These are phyloP conservation scores for Russula abietina DNA, from an alignment of 768 basidiomycete species.

Conservation along the genomic window DNA sequence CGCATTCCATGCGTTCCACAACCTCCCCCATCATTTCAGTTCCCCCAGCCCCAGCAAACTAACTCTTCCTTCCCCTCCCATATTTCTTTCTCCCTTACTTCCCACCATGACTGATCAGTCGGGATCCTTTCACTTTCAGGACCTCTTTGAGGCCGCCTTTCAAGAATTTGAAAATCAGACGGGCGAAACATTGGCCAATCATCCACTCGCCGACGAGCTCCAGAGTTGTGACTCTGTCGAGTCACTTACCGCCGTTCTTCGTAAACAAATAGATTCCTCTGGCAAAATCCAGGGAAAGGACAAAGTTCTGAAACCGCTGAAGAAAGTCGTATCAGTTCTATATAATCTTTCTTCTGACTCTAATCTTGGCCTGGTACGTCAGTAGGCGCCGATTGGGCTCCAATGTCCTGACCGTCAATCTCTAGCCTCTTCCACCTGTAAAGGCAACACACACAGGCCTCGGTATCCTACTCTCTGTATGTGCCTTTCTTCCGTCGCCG, in stretches of 20 bases:
- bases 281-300: not conserved
- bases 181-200: not conserved
- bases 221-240: not conserved
- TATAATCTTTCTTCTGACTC: not conserved
- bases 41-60: no score
- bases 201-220: not conserved
- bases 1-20: no score
- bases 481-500: not conserved
- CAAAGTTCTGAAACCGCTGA: not conserved
- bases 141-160: not conserved
- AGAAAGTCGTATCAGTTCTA: not conserved
- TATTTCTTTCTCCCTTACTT: not conserved
- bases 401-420: not conserved
- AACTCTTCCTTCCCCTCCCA: not conserved
- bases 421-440: not conserved
- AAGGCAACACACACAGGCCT: not conserved
- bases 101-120: not conserved
- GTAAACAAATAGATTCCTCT: not conserved
- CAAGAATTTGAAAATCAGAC: not conserved
- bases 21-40: no score
- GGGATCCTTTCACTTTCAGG: not conserved
- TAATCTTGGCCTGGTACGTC: not conserved
- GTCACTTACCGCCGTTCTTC: not conserved
- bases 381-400: not conserved
- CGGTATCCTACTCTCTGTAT: not conserved